These are phyloP conservation scores for Diplocarpon rosae DNA, from an alignment of 2,329 filamentous ascomycete genomes.

Conservation along the genomic window DNA sequence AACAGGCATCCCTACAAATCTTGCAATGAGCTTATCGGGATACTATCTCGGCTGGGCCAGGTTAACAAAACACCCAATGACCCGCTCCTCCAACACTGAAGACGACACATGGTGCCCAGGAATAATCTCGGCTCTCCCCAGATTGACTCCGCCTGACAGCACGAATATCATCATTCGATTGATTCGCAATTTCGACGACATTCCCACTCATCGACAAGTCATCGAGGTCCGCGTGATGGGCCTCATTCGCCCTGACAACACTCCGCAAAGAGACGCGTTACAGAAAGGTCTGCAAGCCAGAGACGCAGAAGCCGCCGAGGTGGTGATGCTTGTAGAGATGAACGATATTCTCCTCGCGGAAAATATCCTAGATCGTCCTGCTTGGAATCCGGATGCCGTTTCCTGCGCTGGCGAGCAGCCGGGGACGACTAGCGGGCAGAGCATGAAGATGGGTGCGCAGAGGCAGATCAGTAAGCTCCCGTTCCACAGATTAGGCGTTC, in stretches of 20 bases:
- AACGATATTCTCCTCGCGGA: conserved; percentile 31
- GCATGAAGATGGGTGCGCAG: conserved; percentile 39
- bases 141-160: conserved; percentile 32
- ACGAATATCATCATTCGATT: conserved; percentile 41
- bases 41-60: conserved; percentile 56
- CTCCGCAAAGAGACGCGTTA: conserved; percentile 32
- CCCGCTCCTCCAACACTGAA: conserved; percentile 18
- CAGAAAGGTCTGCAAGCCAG: conserved; percentile 33
- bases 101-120: conserved; percentile 44
- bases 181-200: conserved; percentile 38
- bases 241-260: conserved; percentile 37
- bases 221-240: conserved; percentile 50
- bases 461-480: conserved; percentile 46
- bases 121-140: conserved; percentile 45
- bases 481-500: conserved; percentile 46
- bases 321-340: conserved; percentile 29
- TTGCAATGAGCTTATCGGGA: conserved; percentile 44
- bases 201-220: conserved; percentile 32
- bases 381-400: conserved; percentile 29
- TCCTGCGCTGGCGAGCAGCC: conserved; percentile 32
- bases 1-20: conserved; percentile 37
- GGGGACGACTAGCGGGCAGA: conserved; percentile 34
- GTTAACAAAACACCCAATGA: conserved; percentile 29
- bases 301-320: conserved; percentile 29
- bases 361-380: conserved; percentile 28